Conservation (phyloP, 148 eudicot genomes). For the Spergularia marina region DNA sequence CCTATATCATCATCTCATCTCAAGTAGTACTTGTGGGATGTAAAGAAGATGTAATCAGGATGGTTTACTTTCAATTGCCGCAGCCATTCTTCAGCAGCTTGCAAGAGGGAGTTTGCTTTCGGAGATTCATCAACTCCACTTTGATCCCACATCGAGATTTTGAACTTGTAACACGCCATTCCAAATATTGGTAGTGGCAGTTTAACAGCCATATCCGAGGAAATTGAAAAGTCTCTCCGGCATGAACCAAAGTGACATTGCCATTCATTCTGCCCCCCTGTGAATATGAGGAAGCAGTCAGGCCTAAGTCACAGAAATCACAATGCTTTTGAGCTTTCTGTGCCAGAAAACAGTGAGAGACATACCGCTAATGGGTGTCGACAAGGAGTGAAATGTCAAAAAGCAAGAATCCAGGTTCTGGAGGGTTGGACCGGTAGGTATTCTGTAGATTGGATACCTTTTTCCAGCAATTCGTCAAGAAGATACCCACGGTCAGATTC, state of each 20-base stretch:
- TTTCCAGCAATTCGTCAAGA: slow-evolving; percentile 15
- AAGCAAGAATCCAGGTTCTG: slow-evolving; percentile 93
- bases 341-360: slow-evolving; percentile 11
- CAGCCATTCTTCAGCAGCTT: slow-evolving; percentile 77
- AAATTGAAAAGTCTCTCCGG: slow-evolving; percentile 37
- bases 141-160: slow-evolving; percentile 62
- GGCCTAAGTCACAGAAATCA: slow-evolving; percentile 1
- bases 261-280: slow-evolving; percentile 54
- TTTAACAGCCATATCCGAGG: slow-evolving; percentile 38
- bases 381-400: slow-evolving; percentile 82
- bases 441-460: slow-evolving; percentile 94
- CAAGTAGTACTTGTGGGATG: slow-evolving; percentile 36
- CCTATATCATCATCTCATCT: slow-evolving; percentile 31
- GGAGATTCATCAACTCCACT: slow-evolving; percentile 43
- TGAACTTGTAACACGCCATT: slow-evolving; percentile 74
- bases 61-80: slow-evolving; percentile 58
- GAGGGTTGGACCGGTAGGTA: slow-evolving; percentile 88
- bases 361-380: slow-evolving; percentile 60
- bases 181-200: slow-evolving; percentile 77
- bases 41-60: slow-evolving; percentile 74
- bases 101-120: slow-evolving; percentile 51
- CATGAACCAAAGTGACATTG: slow-evolving; percentile 33
- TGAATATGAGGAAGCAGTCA: slow-evolving; percentile 16
- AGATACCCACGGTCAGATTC: slow-evolving; percentile 4
- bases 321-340: neutral